Percentiles rank a stretch among this genome's conserved stretches.
Evolutionary conservation across 768 basidiomycete genomes (phyloP).

Genomic region (Boletus tylopilopsis): DNA sequence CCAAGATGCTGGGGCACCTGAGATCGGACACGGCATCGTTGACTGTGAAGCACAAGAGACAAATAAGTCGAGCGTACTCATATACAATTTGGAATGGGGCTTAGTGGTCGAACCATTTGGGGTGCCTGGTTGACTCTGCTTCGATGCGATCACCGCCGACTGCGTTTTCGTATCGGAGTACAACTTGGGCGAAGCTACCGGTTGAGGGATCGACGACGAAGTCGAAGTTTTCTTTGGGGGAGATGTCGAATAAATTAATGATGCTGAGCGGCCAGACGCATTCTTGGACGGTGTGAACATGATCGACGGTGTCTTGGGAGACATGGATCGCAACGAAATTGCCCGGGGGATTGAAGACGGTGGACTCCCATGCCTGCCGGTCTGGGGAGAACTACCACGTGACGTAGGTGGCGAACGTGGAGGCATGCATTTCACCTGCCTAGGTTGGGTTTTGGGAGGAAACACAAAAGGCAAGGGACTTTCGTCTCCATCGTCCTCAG

Average conservation of each 20-base stretch:
- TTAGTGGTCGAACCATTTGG: constrained; percentile 63
- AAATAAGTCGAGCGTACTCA: constrained; percentile 62
- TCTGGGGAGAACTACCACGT: constrained; percentile 5
- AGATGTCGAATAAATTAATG: constrained; percentile 34
- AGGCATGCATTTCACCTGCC: constrained; percentile 3
- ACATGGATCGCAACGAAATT: constrained; percentile 33
- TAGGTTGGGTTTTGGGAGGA: constrained; percentile 12
- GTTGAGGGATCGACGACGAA: constrained; percentile 63
- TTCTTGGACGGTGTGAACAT: constrained; percentile 35
- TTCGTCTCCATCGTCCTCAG: constrained; percentile 25
- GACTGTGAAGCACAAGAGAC: constrained; percentile 34
- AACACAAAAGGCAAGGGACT: constrained; percentile 22
- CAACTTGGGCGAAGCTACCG: constrained; percentile 39
- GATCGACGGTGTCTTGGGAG: constrained; percentile 25
- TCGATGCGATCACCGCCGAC: constrained; percentile 32
- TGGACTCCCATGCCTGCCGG: constrained; percentile 23
- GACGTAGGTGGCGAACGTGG: constrained; percentile 7
- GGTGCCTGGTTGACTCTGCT: constrained; percentile 21
- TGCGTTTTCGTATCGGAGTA: constrained; percentile 33
- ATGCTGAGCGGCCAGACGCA: constrained; percentile 26
- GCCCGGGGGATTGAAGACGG: constrained; percentile 54
- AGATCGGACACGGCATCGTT: constrained; percentile 24
- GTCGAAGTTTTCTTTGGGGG: constrained; percentile 51
- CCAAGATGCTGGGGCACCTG: constrained; percentile 39
- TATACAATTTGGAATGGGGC: constrained; percentile 43